Conservation (phyloP, 2,329 filamentous ascomycete genomes). For the Periconia sp. region DNA sequence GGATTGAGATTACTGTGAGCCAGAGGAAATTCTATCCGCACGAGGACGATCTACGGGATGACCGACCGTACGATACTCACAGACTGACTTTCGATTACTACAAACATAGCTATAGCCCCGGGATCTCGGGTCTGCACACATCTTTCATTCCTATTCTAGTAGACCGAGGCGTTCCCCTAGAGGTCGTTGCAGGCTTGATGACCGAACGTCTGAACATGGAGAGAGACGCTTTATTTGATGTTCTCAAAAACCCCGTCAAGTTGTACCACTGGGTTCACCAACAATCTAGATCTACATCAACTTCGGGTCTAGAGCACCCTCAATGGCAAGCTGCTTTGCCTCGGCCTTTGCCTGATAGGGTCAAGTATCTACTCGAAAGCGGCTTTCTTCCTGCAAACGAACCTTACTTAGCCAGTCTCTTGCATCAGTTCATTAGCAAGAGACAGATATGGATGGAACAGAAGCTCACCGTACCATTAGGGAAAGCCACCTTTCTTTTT, state of each 20-base stretch:
- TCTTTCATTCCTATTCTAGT: slow-evolving; percentile 73
- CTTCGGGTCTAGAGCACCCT: slow-evolving; percentile 21
- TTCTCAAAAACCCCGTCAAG: slow-evolving; percentile 63
- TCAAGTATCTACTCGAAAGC: slow-evolving; percentile 41
- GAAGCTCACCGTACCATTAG: slow-evolving; percentile 66
- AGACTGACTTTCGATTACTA: slow-evolving; percentile 72
- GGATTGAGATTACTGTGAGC: slow-evolving; percentile 70
- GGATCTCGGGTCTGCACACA: slow-evolving; percentile 65
- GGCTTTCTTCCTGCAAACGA: slow-evolving; percentile 64
- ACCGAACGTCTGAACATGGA: slow-evolving; percentile 58
- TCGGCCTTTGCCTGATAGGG: slow-evolving; percentile 25
- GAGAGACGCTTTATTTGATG: slow-evolving; percentile 58
- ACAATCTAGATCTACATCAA: slow-evolving; percentile 30
- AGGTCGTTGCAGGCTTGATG: slow-evolving; percentile 58
- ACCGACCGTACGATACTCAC: slow-evolving; percentile 48
- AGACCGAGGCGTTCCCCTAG: slow-evolving; percentile 59
- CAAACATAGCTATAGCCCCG: slow-evolving; percentile 54
- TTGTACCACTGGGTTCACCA: slow-evolving; percentile 51
- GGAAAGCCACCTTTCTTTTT: slow-evolving; percentile 65
- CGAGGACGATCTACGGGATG: slow-evolving; percentile 53
- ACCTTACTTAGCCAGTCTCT: slow-evolving; percentile 56
- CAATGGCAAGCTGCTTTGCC: slow-evolving; percentile 36
- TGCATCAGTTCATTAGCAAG: slow-evolving; percentile 55
- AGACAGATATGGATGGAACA: slow-evolving; percentile 62
- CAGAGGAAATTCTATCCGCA: slow-evolving; percentile 69